Base-by-base conservation (phyloP, 768 basidiomycete species). In the Russula sp. region DNA sequence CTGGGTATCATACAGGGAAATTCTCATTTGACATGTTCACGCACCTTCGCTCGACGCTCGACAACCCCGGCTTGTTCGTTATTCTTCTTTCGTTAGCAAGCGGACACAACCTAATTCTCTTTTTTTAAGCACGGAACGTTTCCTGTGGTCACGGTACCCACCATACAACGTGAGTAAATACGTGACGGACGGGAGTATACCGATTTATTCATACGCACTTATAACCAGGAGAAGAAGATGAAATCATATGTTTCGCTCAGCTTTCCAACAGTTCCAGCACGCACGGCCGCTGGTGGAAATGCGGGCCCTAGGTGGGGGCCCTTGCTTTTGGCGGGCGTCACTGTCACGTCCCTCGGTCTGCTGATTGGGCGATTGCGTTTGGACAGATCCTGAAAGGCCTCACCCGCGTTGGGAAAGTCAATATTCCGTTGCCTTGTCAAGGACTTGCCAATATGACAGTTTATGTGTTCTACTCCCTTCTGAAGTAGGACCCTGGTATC, bases 21-120 rank as follows among this genome's bases (percentile, higher is more conserved):
- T 88, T 77, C 70, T 76, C 79, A 5, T 94, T 93, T 68, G 88
- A 91, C 64, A 77, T 81, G 71, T 94, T 94, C 75, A 91, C 90
- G 0, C 90, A 93, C 71, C 68, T 82, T 28, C 82, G 92, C 57
- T 72, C 85, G 5, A 82, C 86, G 0, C 49, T 82, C 10, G 77
- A 80, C 66, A 75, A 73, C 3, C 81, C 79, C 40, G 63, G 71
- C 61, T 80, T 75, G 78, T 77, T 61, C 52, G 73, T 71, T 7
- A 34, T 16, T 14, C 44, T 51, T n/a, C n/a, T 49, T 48, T 49
- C 63, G 3, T 51, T 40, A 26, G 18, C 18, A 28, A 30, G 11
- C 26, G 2, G 13, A 22, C 14, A 22, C 6, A 26, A 5, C 5
- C 52, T 48, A 28, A 62, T 32, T 30, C 13, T 42, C 46, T 18